These are phyloP conservation scores for Dalechampia spathulata DNA, from an alignment of 441 rosid genomes.

Conservation along the genomic window DNA sequence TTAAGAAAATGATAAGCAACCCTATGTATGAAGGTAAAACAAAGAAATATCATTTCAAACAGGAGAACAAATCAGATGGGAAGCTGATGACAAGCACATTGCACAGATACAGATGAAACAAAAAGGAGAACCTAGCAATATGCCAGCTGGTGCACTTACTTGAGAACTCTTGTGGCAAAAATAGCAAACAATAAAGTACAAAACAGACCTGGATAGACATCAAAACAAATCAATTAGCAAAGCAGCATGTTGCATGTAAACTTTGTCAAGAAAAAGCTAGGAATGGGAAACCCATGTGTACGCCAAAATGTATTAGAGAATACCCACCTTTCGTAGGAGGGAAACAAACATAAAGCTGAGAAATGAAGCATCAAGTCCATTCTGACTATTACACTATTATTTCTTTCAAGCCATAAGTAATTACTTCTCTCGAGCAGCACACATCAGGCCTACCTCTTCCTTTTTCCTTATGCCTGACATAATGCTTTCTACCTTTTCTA, in stretches of 20 bases:
- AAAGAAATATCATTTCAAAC: background rate
- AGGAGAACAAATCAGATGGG: background rate
- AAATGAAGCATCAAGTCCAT: too few relatives aligned
- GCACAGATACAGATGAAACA: background rate
- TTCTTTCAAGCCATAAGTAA: too few relatives aligned
- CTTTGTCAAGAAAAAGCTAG: background rate
- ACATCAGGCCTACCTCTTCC: too few relatives aligned
- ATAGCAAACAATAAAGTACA: constrained; percentile 77
- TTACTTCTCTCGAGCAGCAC: too few relatives aligned
- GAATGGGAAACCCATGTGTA: background rate
- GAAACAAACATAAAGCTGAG: too few relatives aligned
- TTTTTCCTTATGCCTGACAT: too few relatives aligned
- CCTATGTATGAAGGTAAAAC: background rate
- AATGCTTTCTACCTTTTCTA: too few relatives aligned
- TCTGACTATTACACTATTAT: too few relatives aligned
- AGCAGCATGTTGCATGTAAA: background rate
- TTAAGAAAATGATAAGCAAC: background rate
- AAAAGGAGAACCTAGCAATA: constrained; percentile 6
- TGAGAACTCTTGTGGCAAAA: constrained; percentile 83
- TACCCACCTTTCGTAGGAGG: too few relatives aligned
- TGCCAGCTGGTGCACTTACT: constrained; percentile 41
- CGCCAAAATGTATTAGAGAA: background rate
- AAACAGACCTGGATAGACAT: constrained; percentile 59
- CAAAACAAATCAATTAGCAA: constrained; percentile 20
- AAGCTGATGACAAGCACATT: background rate